Evolutionary conservation across 495 filamentous ascomycete genomes (phyloP), one percentile per base, ranked within the genome.

Genomic region (Aspergillus sparsus): DNA sequence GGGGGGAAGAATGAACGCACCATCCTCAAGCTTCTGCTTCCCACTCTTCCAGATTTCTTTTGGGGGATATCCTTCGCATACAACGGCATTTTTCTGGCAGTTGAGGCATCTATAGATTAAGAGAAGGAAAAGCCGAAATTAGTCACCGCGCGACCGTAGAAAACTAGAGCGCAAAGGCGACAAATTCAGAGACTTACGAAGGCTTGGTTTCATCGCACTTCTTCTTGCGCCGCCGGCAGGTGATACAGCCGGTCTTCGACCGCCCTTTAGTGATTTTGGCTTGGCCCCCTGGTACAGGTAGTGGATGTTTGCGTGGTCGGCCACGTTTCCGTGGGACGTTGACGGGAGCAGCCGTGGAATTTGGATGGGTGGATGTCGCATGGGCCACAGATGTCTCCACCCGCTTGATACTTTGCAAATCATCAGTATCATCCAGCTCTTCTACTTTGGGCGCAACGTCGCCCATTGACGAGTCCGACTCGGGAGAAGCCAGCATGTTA

Each of bases 201-300:
- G 92, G 92, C 67, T 93, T 95, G n/a, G 87, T 86, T 78, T 97
- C 92, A 69, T 96, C 92, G 75, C 92, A 97, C 77, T 97, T 97
- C 88, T 96, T 97, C 79, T 96, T 96, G 34, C 92, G 81, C 67
- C 89, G 88, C 57, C 92, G 83, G 78, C 92, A 97, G 50, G 92
- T 97, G 57, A 94, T 88, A 74, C 92, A 97, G 0, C 92, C 92
- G 4, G 92, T 96, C 78, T 97, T 97, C 59, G 91, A 95, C 16
- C 92, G 82, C n/a, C 89, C 90, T 66, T 95, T 94, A 49, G 90
- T 85, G 55, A 89, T 71, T 63, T 94, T 94, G 71, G 79, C 83
- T 52, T 79, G 76, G 13, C 72, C 64, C 16, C 85, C 79, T 7
- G 83, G 76, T 35, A 74, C 66, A 7, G 81, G 80, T 37, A 88